Base-by-base conservation (phyloP, 768 basidiomycete genomes). In the Suillus bovinus region DNA sequence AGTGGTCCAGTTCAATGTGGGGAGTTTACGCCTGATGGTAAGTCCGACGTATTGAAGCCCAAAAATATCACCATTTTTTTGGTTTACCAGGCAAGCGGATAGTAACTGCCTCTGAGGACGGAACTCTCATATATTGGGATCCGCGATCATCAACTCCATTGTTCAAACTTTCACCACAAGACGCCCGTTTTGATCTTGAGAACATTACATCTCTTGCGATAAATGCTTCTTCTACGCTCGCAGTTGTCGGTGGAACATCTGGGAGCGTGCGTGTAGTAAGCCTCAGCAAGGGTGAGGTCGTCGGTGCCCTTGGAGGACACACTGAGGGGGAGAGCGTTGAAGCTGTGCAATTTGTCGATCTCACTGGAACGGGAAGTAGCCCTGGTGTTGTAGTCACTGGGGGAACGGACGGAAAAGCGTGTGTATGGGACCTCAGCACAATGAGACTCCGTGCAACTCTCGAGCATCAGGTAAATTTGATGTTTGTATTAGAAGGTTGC, bases 371-470 rank as follows among this genome's bases (percentile, higher is more conserved):
- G 0, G 82, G 79, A 5, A 78, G 67, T 9, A 82, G 83, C 4
- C 80, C 84, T 8, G 86, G 85, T 9, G 85, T 92, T 22, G 87
- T 88, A 13, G 86, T 93, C 0, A 94, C 91, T 2, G 96, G 92
- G 13, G 94, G 86, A 5, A 98, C 96, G 5, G 97, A 99, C 70
- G 94, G 95, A 0, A 96, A 94, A 71, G 90, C 88, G 20, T 94
- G 91, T 68, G 87, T 98, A 38, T 99, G 96, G 95, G 97, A 99
- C 77, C 81, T 96, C 47, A 83, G 83, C 56, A 96, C 93, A 29
- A 93, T 93, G 82, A 83, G 91, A 64, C 72, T 95, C 58, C 84
- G 97, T 61, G 83, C 89, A 20, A 94, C 91, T 16, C 78, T 97
- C 7, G 80, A 89, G 64, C 96, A 99, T 70, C 80, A 87, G 74